A percentile compares a stretch with the other conserved stretches of the same genome.
phyloP scores from a whole-genome alignment of 129 eudicot species.

The Deinandra increscens region DNA sequence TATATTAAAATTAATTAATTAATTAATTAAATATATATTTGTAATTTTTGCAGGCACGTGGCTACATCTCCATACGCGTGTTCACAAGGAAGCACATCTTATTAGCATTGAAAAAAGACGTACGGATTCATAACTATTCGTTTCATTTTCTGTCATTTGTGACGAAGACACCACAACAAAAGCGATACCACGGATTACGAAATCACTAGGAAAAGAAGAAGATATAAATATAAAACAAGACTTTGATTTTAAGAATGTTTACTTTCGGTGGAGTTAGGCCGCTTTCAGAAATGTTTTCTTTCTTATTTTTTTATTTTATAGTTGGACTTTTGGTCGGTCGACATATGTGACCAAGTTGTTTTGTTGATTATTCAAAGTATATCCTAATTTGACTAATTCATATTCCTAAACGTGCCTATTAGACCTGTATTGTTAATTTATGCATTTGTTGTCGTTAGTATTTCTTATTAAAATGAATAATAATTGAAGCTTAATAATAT shows the following conservation, averaged over 20 bases:
- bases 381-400: neutral
- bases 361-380: neutral
- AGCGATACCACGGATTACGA: no score
- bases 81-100: slow-evolving; percentile 34
- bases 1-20: neutral
- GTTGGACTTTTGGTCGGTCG: slow-evolving; percentile 1
- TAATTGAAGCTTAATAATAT: neutral
- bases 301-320: neutral
- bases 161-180: no score
- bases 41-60: slow-evolving; percentile 34
- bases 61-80: slow-evolving; percentile 29
- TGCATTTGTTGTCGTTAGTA: neutral
- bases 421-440: neutral
- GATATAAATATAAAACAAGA: slow-evolving; percentile 14
- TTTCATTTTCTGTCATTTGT: neutral
- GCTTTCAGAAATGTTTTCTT: neutral
- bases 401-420: neutral
- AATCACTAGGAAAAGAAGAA: neutral
- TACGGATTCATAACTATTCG: neutral
- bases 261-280: neutral
- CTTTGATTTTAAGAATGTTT: neutral
- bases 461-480: neutral
- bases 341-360: slow-evolving; percentile 2
- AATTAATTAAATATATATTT: no score
- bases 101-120: neutral